Evolutionary conservation across 495 filamentous ascomycete species (phyloP).

Genomic region (Neurospora intermedia): DNA sequence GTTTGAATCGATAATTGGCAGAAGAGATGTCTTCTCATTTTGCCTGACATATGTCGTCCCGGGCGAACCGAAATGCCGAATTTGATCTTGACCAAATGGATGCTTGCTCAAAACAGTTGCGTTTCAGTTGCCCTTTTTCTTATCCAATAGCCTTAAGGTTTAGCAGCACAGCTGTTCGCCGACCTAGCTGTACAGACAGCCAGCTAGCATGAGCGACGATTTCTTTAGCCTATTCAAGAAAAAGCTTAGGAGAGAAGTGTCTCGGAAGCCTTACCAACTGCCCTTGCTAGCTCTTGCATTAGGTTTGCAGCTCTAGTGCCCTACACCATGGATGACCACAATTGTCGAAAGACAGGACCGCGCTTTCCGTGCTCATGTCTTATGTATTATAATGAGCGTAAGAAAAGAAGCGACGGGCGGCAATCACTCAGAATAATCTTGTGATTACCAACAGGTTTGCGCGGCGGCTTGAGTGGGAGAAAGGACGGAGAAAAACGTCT

Average conservation of each 20-base stretch:
- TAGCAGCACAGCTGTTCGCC: neutral
- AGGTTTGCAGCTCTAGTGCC: neutral
- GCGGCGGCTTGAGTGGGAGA: no score
- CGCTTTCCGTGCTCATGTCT: neutral
- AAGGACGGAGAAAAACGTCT: no score
- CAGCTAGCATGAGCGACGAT: neutral
- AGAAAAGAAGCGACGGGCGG: neutral
- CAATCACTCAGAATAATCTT: neutral
- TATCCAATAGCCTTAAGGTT: no score
- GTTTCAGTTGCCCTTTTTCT: neutral
- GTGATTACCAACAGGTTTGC: neutral
- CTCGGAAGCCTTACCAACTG: neutral
- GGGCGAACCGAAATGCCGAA: no score
- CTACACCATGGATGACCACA: neutral
- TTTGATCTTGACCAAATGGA: no score
- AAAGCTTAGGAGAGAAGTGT: neutral
- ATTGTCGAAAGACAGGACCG: neutral
- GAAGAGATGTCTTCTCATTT: neutral
- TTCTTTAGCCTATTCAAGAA: neutral
- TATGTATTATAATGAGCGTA: neutral
- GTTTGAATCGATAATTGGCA: neutral
- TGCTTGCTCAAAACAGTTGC: neutral
- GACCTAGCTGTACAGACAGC: neutral
- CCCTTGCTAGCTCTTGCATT: neutral
- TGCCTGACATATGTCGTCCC: neutral